Percentiles rank a stretch among this genome's conserved stretches.
Conservation (phyloP, 768 basidiomycete genomes). For the Suillus fuscotomentosus region DNA sequence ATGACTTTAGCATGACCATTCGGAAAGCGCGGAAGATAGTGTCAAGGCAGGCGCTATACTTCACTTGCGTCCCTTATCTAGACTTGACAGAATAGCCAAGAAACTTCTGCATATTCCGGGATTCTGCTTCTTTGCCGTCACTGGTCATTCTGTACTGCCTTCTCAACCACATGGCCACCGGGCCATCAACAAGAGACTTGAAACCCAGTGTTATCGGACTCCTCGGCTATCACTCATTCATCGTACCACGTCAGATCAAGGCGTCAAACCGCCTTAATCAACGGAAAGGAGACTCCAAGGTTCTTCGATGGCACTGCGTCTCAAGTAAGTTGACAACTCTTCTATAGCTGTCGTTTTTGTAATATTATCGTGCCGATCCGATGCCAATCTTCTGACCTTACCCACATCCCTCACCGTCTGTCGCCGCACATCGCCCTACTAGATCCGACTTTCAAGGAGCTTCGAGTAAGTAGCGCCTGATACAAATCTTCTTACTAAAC, state of each 20-base stretch:
- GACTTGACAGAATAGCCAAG: too few species aligned
- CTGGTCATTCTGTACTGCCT: neutral
- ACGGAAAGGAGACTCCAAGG: too few species aligned
- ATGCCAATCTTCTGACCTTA: constrained; percentile 63
- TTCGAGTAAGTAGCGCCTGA: constrained; percentile 33
- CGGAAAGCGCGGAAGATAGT: constrained; percentile 37
- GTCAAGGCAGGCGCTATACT: neutral
- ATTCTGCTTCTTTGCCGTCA: neutral
- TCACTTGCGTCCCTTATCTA: too few species aligned
- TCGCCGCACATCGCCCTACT: constrained; percentile 70
- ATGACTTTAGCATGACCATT: constrained; percentile 45
- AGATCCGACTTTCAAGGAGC: constrained; percentile 14
- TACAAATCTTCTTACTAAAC: constrained; percentile 43
- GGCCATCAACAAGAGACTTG: constrained; percentile 42
- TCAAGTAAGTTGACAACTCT: neutral
- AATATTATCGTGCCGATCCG: constrained; percentile 56
- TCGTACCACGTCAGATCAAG: too few species aligned
- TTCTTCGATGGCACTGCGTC: neutral
- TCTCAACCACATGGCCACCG: constrained; percentile 50
- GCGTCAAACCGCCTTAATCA: too few species aligned
- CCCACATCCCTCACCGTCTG: constrained; percentile 68
- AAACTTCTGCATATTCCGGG: neutral
- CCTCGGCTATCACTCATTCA: too few species aligned
- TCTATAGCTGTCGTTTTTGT: constrained; percentile 51
- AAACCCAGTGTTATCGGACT: neutral